Percentiles rank a stretch among this genome's conserved stretches.
Conservation (phyloP, 805 yeast genomes). For the Cephaloascus fragrans region DNA sequence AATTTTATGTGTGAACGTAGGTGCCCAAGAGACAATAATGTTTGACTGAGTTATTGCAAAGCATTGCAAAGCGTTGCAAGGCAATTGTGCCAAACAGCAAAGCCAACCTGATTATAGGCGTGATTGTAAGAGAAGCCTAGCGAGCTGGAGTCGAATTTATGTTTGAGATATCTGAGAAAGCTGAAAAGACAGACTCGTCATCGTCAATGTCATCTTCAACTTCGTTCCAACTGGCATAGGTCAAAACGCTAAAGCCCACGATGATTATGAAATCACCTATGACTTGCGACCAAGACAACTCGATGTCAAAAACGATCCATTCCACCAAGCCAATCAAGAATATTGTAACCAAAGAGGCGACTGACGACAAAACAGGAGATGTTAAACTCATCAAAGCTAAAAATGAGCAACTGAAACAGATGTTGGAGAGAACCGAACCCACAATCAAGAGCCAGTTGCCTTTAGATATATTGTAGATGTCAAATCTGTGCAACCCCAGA, state of each 20-base stretch:
- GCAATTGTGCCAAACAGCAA: too few relatives aligned
- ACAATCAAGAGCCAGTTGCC: constrained; percentile 35
- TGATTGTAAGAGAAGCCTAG: too few relatives aligned
- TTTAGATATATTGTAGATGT: constrained; percentile 30
- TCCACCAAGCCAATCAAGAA: constrained; percentile 72
- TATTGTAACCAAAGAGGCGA: constrained; percentile 63
- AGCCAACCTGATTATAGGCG: too few relatives aligned
- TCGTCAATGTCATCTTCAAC: constrained; percentile 38
- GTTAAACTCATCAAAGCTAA: constrained; percentile 75
- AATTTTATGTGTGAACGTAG: too few relatives aligned
- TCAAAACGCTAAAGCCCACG: constrained; percentile 57
- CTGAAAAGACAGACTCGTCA: constrained; percentile 2
- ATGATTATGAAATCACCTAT: constrained; percentile 64
- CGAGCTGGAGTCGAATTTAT: too few relatives aligned
- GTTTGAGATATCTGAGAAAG: not conserved
- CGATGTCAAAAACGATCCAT: constrained; percentile 55
- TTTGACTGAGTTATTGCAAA: too few relatives aligned
- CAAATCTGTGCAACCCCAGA: constrained; percentile 47
- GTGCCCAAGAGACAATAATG: too few relatives aligned
- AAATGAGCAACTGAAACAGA: constrained; percentile 62
- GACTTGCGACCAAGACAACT: constrained; percentile 44
- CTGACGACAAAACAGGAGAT: constrained; percentile 73
- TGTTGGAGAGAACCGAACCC: constrained; percentile 51
- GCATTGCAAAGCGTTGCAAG: too few relatives aligned
- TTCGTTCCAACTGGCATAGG: constrained; percentile 58